Conservation (phyloP, 75 land plant species). For the Chamaecyparis obtusa region DNA sequence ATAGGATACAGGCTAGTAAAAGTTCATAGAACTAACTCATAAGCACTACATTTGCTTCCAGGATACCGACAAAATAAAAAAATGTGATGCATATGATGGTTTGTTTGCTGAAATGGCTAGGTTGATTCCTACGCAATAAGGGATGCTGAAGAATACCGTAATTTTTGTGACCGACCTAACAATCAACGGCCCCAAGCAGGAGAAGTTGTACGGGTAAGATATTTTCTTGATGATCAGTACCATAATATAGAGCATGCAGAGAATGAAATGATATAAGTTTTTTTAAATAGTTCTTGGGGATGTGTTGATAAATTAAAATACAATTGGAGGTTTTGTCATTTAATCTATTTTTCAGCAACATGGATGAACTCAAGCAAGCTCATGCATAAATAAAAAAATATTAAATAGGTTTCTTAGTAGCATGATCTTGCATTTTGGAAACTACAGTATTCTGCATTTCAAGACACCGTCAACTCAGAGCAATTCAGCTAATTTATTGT, state of each 20-base stretch:
- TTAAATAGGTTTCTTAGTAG: not conserved
- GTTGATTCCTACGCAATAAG: conserved; percentile 85
- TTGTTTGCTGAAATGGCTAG: conserved; percentile 40
- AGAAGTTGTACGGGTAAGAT: conserved; percentile 79
- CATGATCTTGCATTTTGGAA: not conserved
- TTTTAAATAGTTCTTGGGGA: not conserved
- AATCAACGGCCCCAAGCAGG: conserved; percentile 84
- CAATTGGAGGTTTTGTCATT: not conserved
- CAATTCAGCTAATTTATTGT: not conserved
- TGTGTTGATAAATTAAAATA: not conserved
- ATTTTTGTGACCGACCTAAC: conserved; percentile 90
- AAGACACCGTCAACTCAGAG: not conserved
- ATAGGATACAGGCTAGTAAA: not conserved
- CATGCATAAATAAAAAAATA: not conserved
- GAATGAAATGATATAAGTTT: not conserved
- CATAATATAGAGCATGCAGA: not conserved
- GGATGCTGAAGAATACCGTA: conserved; percentile 92
- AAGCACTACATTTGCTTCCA: conserved; percentile 8
- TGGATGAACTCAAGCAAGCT: not conserved
- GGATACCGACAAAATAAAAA: conserved; percentile 12
- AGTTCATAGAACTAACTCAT: conserved; percentile 10
- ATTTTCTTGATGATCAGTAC: not conserved
- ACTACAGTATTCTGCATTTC: not conserved
- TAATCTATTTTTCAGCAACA: not conserved
- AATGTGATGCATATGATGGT: conserved; percentile 15